A percentile compares a stretch with the other conserved stretches of the same genome.
These are phyloP conservation scores for Salix udensis DNA, from an alignment of 345 rosid species.

Conservation along the genomic window DNA sequence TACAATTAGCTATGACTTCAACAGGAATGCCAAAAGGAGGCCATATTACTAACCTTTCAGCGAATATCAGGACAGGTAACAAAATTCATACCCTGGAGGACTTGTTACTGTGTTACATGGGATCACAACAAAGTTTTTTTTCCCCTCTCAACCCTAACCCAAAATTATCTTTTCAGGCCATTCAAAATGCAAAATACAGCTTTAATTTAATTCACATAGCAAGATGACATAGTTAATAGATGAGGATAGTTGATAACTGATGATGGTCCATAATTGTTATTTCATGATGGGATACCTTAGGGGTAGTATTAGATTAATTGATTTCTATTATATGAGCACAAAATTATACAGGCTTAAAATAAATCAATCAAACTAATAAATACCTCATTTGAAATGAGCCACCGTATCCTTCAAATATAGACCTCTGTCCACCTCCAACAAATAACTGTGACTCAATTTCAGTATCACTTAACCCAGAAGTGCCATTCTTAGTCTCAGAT, in stretches of 20 bases:
- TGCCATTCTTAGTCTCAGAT: constrained; percentile 41
- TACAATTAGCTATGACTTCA: background rate
- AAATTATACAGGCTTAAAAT: background rate
- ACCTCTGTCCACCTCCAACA: constrained; percentile 24
- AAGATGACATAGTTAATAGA: background rate
- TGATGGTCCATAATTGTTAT: background rate
- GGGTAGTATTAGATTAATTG: background rate
- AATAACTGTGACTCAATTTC: constrained; percentile 60
- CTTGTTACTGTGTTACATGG: background rate
- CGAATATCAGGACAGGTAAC: background rate
- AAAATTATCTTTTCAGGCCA: background rate
- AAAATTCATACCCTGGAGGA: background rate
- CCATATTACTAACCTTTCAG: background rate
- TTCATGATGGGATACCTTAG: background rate
- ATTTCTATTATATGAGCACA: background rate
- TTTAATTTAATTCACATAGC: background rate
- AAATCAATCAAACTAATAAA: background rate
- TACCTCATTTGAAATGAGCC: constrained; percentile 47
- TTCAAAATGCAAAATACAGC: background rate
- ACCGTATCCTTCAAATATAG: constrained; percentile 20
- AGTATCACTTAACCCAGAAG: constrained; percentile 40
- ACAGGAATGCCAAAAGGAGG: background rate
- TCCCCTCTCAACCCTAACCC: background rate
- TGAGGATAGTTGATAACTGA: background rate
- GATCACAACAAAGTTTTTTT: background rate